Base-by-base conservation (phyloP, 1,284 basidiomycete species). In the Neolentinus lepideus region DNA sequence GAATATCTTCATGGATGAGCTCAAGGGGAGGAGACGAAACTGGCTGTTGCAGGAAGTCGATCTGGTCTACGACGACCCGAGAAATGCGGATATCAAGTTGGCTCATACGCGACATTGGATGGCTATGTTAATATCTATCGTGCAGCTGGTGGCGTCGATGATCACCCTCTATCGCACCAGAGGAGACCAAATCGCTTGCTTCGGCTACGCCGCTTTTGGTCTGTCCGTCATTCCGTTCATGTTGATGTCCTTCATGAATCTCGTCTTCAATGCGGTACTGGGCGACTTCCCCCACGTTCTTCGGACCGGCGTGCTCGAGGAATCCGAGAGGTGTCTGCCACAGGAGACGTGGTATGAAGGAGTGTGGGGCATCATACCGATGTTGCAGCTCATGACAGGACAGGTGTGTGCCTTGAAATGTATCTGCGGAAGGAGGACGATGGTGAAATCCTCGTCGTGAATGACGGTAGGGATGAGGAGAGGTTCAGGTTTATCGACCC, bases 131-230 rank as follows among this genome's bases (percentile, higher is more conserved):
- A 21, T 43, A 21, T 43, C 38, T 16, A 6, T 43, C 38, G 38
- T 16, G 6, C 38, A 43, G n/a, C 16, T 43, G 16, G 6, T 43
- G 8, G 12, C 19, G 16, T 43, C 38, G n/a, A 6, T 16, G 3
- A 4, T 31, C 8, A 58, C 56, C 2, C 33, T 59, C 16, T 59
- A 51, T 27, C 19, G 45, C 4, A 21, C 56, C 16, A 56, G 54
- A 8, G 51, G 54, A n/a, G 56, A 51, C 22, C 58, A 56, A 48
- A 51, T 58, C 9, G 11, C 11, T 1, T 51, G 47, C 2, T 58
- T 53, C 22, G 58, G 58, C 12, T 50, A 50, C 22, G 47, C 47
- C 47, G 21, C 47, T 6, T 50, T 50, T 22, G 47, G 47, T 50
- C 24, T 50, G 6, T 50, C 21, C 3, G 47, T 50, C 16, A 24